Percentiles rank a stretch among this genome's conserved stretches.
These are phyloP conservation scores for Candida ortonii DNA, from an alignment of 805 yeast species.

Conservation along the genomic window DNA sequence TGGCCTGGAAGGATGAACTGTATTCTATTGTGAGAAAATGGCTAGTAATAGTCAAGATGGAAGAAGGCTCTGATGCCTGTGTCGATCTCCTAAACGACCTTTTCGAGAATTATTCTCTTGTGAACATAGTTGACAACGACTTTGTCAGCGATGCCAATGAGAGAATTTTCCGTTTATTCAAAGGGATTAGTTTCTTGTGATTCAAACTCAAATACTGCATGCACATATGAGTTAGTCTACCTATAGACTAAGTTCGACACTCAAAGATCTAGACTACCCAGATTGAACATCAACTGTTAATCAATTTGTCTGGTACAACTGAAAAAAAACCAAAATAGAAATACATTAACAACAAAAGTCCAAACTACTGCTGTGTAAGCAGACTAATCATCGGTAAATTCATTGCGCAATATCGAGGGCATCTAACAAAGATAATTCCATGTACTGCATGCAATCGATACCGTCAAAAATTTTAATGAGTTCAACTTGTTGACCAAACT, in stretches of 20 bases:
- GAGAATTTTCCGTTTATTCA: constrained; percentile 55
- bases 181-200: constrained; percentile 22
- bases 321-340: constrained; percentile 1
- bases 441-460: too few relatives aligned
- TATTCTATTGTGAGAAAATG: constrained; percentile 81
- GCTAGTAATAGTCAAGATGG: constrained; percentile 41
- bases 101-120: constrained; percentile 62
- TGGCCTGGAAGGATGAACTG: constrained; percentile 98
- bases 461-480: not conserved
- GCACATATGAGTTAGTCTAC: too few relatives aligned
- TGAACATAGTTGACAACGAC: constrained; percentile 90
- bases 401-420: too few relatives aligned
- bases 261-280: too few relatives aligned
- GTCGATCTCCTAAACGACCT: constrained; percentile 44
- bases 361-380: too few relatives aligned
- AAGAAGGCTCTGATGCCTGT: constrained; percentile 24
- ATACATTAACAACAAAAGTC: not conserved
- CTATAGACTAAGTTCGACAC: too few relatives aligned
- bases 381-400: too few relatives aligned
- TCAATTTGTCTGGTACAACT: not conserved
- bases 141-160: constrained; percentile 49
- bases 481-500: not conserved
- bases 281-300: constrained; percentile 10
- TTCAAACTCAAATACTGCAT: too few relatives aligned
- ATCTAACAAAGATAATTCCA: too few relatives aligned